These are phyloP conservation scores for Angomonas ambiguus DNA, from an alignment of 208 protist genomes.

Conservation along the genomic window DNA sequence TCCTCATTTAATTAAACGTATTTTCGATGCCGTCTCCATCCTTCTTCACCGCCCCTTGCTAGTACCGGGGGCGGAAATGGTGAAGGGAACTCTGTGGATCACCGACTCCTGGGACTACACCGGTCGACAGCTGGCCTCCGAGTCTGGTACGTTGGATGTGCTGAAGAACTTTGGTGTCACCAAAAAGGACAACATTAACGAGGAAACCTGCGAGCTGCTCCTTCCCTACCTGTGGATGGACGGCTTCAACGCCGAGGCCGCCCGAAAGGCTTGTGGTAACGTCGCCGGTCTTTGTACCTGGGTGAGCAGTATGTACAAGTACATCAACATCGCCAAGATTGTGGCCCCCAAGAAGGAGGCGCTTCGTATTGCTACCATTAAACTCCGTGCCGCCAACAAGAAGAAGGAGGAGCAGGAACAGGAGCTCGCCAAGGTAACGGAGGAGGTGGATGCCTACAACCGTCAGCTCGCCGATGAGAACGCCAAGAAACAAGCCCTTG, in stretches of 20 bases:
- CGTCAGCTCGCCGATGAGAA: slow-evolving; percentile 90
- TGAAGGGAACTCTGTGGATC: slow-evolving; percentile 86
- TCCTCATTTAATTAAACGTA: slow-evolving; percentile 95
- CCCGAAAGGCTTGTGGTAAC: slow-evolving; percentile 89
- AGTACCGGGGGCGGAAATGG: slow-evolving; percentile 67
- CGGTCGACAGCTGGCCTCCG: slow-evolving; percentile 76
- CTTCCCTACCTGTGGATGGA: slow-evolving; percentile 95
- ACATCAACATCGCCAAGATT: slow-evolving; percentile 96
- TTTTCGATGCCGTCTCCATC: slow-evolving; percentile 98
- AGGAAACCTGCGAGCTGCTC: slow-evolving; percentile 98
- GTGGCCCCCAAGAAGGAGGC: slow-evolving; percentile 95
- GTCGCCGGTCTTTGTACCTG: slow-evolving; percentile 94
- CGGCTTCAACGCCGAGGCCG: slow-evolving; percentile 93
- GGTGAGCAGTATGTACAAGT: slow-evolving; percentile 96
- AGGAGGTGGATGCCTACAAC: slow-evolving; percentile 93
- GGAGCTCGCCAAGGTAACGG: slow-evolving; percentile 92
- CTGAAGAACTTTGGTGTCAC: slow-evolving; percentile 81
- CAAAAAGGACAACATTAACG: slow-evolving; percentile 96
- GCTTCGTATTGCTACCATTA: slow-evolving; percentile 84
- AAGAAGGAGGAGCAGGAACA: slow-evolving; percentile 96
- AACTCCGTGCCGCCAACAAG: slow-evolving; percentile 89
- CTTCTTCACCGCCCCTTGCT: slow-evolving; percentile 79
- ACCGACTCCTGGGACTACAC: slow-evolving; percentile 90
- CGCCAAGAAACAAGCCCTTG: slow-evolving; percentile 94
- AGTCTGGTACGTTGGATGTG: slow-evolving; percentile 66